These are phyloP conservation scores for Solanum dulcamara DNA, from an alignment of 257 asterid genomes.

Conservation along the genomic window DNA sequence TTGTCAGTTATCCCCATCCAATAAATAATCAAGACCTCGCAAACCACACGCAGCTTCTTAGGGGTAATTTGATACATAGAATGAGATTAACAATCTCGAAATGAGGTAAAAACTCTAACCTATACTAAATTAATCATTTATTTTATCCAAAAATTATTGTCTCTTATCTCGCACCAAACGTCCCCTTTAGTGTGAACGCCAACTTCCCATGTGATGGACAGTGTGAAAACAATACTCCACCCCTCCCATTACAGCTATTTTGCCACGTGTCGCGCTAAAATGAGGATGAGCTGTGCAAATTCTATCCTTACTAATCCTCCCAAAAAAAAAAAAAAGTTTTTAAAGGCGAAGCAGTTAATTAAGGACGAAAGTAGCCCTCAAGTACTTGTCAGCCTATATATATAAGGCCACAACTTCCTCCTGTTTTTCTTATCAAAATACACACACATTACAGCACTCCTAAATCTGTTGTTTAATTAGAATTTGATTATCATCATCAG, in stretches of 20 bases:
- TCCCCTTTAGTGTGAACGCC: not conserved
- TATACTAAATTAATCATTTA: too few relatives aligned
- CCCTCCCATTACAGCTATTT: not conserved
- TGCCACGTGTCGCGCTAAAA: not conserved
- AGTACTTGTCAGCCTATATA: not conserved
- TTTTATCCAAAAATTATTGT: not conserved
- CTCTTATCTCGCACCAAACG: not conserved
- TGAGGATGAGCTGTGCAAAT: not conserved
- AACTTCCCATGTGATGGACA: not conserved
- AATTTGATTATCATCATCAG: not conserved
- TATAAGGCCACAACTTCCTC: not conserved
- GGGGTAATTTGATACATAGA: too few relatives aligned
- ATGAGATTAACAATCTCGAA: fast-evolving
- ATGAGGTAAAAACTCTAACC: not conserved
- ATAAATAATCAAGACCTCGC: not conserved
- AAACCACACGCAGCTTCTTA: not conserved
- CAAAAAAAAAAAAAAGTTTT: not conserved
- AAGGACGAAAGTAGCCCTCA: not conserved
- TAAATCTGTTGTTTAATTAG: not conserved
- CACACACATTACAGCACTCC: not conserved
- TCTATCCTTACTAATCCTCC: not conserved
- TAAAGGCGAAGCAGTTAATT: not conserved
- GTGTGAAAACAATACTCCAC: not conserved
- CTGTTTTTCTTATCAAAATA: not conserved
- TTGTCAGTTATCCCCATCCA: not conserved